Evolutionary conservation across 208 protist genomes (phyloP), one percentile per base, ranked within the genome.

Genomic region (Wallacemonas sp.): DNA sequence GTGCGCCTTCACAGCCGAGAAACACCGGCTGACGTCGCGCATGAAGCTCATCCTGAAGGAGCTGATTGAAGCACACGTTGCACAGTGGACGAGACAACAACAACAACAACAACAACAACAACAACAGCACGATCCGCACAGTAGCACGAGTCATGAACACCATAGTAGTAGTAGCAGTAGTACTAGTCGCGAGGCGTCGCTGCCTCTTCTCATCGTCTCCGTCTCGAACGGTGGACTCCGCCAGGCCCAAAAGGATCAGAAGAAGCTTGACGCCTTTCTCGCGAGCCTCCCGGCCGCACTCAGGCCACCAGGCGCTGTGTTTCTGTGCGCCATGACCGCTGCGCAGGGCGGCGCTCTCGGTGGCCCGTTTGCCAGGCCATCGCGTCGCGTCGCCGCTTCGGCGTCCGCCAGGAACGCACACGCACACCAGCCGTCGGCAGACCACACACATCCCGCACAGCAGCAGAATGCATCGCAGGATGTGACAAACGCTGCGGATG

Each of bases 1-100:
- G 2, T 70, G 79, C 24, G 65, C 46, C 33, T 65, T 38, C 17
- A 39, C 60, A 26, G 29, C 19, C 12, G 21, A 52, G 61, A 66
- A 66, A 16, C 11, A 39, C 44, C 24, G 41, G 41, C 41, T 44
- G 11, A 41, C 61, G 32, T 21, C 26, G 21, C 43, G 46, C 27
- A 55, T 44, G 32, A 8, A 55, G 39, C 14, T 5, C 29, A 41
- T 52, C 14, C 27, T 41, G 23, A 38, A 36, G n/a, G 12, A 11
- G n/a, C 27, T 55, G 1, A 41, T 54, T 33, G 26, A 55, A 3
- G 46, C 44, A 8, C 43, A 66, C 32, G 46, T 66, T 5, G n/a
- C 17, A 26, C 21, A 48, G 44, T 66, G 61, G 61, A n/a, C n/a
- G n/a, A n/a, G n/a, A n/a, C n/a, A n/a, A n/a, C n/a, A n/a, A 36